A percentile compares a stretch with the other conserved stretches of the same genome.
Evolutionary conservation across 2,329 filamentous ascomycete species (phyloP).

Genomic region (Nakataea oryzae): DNA sequence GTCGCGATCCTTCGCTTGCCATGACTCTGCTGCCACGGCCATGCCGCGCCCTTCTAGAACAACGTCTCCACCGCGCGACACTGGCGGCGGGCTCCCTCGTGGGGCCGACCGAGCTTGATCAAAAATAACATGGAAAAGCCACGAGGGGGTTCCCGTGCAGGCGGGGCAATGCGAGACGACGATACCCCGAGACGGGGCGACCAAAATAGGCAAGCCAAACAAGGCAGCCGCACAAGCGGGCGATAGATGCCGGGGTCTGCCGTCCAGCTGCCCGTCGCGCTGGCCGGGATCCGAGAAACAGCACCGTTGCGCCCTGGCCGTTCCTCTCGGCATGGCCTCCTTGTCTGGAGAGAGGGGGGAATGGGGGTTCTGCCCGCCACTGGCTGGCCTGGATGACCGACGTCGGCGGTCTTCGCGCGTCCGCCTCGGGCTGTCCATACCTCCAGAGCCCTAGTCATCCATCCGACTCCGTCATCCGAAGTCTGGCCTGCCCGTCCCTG

Average conservation of each 20-base stretch:
- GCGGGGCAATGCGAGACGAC: too few relatives aligned
- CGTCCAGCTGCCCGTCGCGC: neutral
- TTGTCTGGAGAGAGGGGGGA: too few relatives aligned
- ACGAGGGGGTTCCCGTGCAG: neutral
- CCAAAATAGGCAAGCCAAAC: neutral
- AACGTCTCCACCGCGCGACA: neutral
- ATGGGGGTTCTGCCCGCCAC: neutral
- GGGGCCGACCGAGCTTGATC: neutral
- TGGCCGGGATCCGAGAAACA: neutral
- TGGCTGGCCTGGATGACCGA: neutral
- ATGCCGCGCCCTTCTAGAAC: neutral
- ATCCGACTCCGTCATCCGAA: neutral
- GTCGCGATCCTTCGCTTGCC: neutral
- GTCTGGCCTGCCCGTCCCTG: neutral
- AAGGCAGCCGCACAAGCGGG: neutral
- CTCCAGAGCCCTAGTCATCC: too few relatives aligned
- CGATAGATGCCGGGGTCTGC: neutral
- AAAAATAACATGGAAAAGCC: neutral
- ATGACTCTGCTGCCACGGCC: neutral
- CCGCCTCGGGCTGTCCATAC: too few relatives aligned
- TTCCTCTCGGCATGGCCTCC: too few relatives aligned
- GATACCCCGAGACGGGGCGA: neutral
- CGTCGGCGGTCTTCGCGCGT: neutral
- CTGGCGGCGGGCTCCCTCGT: neutral
- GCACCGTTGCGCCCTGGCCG: neutral